Evolutionary conservation across 345 rosid species (phyloP), one percentile per base, ranked within the genome.

Genomic region (Syzygium aromaticum): DNA sequence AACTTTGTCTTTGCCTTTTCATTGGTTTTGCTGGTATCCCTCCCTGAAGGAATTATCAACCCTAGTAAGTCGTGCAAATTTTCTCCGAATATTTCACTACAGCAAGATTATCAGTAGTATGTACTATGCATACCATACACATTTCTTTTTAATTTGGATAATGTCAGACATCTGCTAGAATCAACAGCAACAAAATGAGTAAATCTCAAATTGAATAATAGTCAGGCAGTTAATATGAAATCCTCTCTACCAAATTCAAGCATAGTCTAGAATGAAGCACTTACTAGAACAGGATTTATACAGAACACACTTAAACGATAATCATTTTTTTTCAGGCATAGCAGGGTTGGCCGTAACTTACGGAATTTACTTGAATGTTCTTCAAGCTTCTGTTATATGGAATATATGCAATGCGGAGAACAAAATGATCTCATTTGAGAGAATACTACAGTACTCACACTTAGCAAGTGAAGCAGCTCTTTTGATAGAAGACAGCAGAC

Each of bases 291-390:
- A 53, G 52, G 59, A 51, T 22, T 11, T 30, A 25, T 33, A 40
- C 51, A 28, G 67, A 43, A 27, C 40, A 80, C 30, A 80, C 21
- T 52, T 13, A 23, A 52, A 43, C 22, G 33, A 46, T 67, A 28
- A 51, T 85, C 43, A 22, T 73, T 82, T n/a, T 84, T 85, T 77
- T 78, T 89, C 94, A 97, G 99, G 97, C 91, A 91, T 96, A 89
- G 99, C 99, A 77, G 99, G 99, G 82, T 88, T 97, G 89, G 98
- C 97, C 6, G 98, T 97, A 52, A 97, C 98, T 49, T 97, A 97
- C 59, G 99, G 97, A 53, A 94, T 97, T 90, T 94, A 95, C 89
- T 91, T 96, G 91, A 97, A 97, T 90, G 98, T 94, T 67, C 87
- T 92, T 91, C 99, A 95, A 93, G 97, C 99, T 88, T 87, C 90